A percentile compares a stretch with the other conserved stretches of the same genome.
Evolutionary conservation across 805 yeast species (phyloP).

Genomic region (Myxozyma neotropica): DNA sequence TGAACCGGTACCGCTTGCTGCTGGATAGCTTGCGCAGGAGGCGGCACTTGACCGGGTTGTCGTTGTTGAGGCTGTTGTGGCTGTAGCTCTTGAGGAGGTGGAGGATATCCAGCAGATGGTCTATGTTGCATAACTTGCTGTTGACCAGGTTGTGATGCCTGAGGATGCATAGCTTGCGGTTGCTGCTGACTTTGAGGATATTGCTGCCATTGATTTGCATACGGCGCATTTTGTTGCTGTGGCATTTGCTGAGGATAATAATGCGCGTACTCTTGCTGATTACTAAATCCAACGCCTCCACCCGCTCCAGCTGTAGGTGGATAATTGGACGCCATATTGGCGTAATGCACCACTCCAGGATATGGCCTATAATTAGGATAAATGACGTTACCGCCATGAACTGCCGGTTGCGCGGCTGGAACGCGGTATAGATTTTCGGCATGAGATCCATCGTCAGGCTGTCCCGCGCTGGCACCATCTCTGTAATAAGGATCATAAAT

Average conservation of each 20-base stretch:
- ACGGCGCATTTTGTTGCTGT: slow-evolving; percentile 19
- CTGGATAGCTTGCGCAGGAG: slow-evolving; percentile 23
- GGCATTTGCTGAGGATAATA: slow-evolving; percentile 15
- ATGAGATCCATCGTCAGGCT: slow-evolving; percentile 3
- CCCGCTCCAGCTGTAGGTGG: background rate
- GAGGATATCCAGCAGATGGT: slow-evolving; percentile 10
- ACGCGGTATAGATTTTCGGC: slow-evolving; percentile 23
- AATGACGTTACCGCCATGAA: slow-evolving; percentile 11
- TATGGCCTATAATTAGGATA: slow-evolving; percentile 27
- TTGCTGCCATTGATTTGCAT: slow-evolving; percentile 30
- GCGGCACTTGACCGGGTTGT: slow-evolving; percentile 9
- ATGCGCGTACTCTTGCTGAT: slow-evolving; percentile 13
- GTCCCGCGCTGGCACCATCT: background rate
- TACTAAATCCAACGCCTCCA: slow-evolving; percentile 8
- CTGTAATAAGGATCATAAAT: slow-evolving; percentile 12
- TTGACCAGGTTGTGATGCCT: slow-evolving; percentile 3
- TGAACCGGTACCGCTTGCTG: slow-evolving; percentile 26
- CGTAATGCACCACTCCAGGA: slow-evolving; percentile 29
- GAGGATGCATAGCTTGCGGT: slow-evolving; percentile 14
- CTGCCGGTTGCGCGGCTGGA: slow-evolving; percentile 18
- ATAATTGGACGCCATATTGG: slow-evolving; percentile 23
- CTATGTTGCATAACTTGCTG: slow-evolving; percentile 13
- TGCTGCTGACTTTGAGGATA: slow-evolving; percentile 11
- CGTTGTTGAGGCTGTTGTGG: slow-evolving; percentile 8
- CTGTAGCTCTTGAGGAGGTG: background rate